Conservation (phyloP, 495 filamentous ascomycete genomes). For the Podospora pseudocomata region DNA sequence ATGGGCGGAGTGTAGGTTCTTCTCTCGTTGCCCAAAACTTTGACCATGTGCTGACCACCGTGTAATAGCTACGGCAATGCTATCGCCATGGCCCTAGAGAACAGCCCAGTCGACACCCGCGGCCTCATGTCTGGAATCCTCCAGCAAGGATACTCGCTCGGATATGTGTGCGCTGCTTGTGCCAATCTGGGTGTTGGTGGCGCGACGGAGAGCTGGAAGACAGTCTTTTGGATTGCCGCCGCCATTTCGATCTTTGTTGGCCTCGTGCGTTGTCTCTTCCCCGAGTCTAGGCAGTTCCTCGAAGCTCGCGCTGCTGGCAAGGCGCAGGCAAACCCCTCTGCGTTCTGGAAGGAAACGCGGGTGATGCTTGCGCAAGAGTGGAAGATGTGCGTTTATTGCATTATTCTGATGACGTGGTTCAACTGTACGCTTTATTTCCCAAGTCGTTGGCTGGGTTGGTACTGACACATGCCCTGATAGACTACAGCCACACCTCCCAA, state of each 20-base stretch:
- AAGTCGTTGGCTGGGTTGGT: no score
- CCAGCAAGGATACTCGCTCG: slow-evolving; percentile 73
- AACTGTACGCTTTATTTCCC: slow-evolving; percentile 29
- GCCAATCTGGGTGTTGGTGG: slow-evolving; percentile 65
- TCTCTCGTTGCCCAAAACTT: background rate
- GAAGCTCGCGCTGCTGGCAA: slow-evolving; percentile 56
- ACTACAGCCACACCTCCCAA: slow-evolving; percentile 64
- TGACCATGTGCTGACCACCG: background rate
- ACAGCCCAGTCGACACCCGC: slow-evolving; percentile 65
- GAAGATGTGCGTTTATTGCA: slow-evolving; percentile 66
- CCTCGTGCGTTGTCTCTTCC: slow-evolving; percentile 60
- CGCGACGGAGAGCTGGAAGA: slow-evolving; percentile 56
- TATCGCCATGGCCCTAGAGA: slow-evolving; percentile 77
- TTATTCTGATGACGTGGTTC: slow-evolving; percentile 70
- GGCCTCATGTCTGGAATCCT: slow-evolving; percentile 75
- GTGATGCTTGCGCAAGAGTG: slow-evolving; percentile 63
- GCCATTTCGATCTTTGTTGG: slow-evolving; percentile 62
- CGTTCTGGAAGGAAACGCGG: slow-evolving; percentile 60
- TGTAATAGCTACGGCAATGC: slow-evolving; percentile 61
- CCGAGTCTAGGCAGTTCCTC: slow-evolving; percentile 67
- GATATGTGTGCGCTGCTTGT: slow-evolving; percentile 69
- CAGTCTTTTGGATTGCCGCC: slow-evolving; percentile 56
- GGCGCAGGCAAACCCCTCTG: slow-evolving; percentile 43
- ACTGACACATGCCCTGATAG: slow-evolving; percentile 28
- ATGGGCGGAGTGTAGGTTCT: slow-evolving; percentile 66